Percentiles rank a stretch among this genome's conserved stretches.
Evolutionary conservation across 2,329 filamentous ascomycete genomes (phyloP).

Genomic region (Colletotrichum cuscutae): DNA sequence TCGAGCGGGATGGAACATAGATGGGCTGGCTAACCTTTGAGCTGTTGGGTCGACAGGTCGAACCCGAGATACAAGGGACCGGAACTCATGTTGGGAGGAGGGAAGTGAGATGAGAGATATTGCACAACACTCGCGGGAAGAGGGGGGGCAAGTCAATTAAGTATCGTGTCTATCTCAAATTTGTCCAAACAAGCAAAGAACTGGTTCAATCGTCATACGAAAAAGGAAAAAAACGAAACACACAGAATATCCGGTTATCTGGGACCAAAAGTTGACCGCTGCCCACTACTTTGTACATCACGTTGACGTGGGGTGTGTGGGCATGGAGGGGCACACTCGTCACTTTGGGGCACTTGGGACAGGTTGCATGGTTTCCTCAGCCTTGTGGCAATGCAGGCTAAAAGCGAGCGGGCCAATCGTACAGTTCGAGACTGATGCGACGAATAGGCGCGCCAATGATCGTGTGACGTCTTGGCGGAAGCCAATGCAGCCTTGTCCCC

Average conservation of each 20-base stretch:
- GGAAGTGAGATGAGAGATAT: background rate
- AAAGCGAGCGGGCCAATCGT: constrained; percentile 25
- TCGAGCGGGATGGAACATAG: background rate
- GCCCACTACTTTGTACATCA: constrained; percentile 25
- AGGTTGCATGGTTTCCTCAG: constrained; percentile 28
- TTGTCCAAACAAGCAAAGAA: background rate
- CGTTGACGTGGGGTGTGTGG: constrained; percentile 33
- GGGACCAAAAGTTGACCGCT: constrained; percentile 22
- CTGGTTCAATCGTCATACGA: background rate
- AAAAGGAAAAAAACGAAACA: background rate
- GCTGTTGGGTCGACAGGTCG: constrained; percentile 95
- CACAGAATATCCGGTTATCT: background rate
- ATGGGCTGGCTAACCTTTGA: constrained; percentile 75
- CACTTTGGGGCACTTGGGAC: constrained; percentile 15
- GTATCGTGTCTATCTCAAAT: constrained; percentile 4
- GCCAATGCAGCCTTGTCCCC: constrained; percentile 29
- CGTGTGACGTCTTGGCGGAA: constrained; percentile 20
- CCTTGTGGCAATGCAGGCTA: constrained; percentile 34
- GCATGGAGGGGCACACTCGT: constrained; percentile 21
- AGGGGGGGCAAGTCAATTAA: background rate
- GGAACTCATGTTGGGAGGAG: constrained; percentile 28
- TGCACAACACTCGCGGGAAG: background rate
- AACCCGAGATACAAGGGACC: constrained; percentile 87
- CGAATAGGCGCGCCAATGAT: constrained; percentile 31
- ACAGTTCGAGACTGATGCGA: background rate